Base-by-base conservation (phyloP, 495 filamentous ascomycete species). In the Penicillium bovifimosum region DNA sequence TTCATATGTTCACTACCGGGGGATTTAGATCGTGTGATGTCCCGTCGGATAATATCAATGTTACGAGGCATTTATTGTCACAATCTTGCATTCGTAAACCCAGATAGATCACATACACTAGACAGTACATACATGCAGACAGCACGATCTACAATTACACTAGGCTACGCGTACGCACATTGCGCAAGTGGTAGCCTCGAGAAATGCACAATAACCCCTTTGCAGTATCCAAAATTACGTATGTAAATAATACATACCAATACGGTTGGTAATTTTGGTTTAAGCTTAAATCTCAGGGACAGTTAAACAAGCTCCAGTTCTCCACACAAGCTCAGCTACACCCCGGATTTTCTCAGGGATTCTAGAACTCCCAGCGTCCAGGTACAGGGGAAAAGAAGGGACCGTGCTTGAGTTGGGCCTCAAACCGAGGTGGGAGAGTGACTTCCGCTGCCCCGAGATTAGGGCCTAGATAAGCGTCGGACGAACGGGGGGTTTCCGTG, bases 1-100 rank as follows among this genome's bases (percentile, higher is more conserved):
- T 64, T 58, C 47, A 28, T 50, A 60, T 65, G 59, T 65, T 66
- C 47, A 54, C 54, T 60, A 44, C 63, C 54, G 53, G 60, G 53
- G 61, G 57, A 57, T 63, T 51, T 56, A 63, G 60, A 60, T 59
- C 58, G 54, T 50, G 63, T 54, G 63, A 65, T 62, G 42, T 64
- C 58, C 60, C 62, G 50, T 59, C 56, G 63, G 61, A 66, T 66
- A 66, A 66, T 66, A 65, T 62, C 52, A 58, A 60, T 63, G 60
- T 63, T 59, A 64, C 52, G 50, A 59, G 24, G 38, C 24, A 50
- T 46, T 32, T 29, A 28, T 44, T 48, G 41, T 50, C 47, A 18
- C 39, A 18, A 13, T 24, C 17, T n/a, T 29, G 13, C 18, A 34
- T 4, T 24, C 20, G 20, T 24, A 24, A 24, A 24, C 20, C 20